These are phyloP conservation scores for Podaxis pistillaris DNA, from an alignment of 768 basidiomycete genomes.

Conservation along the genomic window DNA sequence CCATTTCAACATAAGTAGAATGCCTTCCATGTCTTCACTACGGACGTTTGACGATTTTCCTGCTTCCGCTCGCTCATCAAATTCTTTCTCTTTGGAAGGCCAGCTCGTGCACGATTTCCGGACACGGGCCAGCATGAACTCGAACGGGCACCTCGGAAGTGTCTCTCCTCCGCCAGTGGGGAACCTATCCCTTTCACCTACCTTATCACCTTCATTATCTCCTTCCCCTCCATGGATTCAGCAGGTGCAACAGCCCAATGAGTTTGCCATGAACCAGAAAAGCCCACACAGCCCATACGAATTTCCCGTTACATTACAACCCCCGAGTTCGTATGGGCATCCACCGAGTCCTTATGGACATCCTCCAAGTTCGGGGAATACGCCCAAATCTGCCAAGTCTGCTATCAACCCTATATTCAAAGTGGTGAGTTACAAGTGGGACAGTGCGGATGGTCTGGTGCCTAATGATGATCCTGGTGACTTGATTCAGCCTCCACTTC, in stretches of 20 bases:
- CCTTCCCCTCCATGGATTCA: slow-evolving; percentile 52
- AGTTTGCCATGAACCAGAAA: slow-evolving; percentile 29
- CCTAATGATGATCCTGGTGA: slow-evolving; percentile 34
- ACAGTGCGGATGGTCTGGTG: slow-evolving; percentile 33
- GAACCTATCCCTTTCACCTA: slow-evolving; percentile 68
- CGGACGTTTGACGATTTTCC: slow-evolving; percentile 75
- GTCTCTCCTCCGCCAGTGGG: slow-evolving; percentile 80
- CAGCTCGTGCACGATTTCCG: slow-evolving; percentile 76
- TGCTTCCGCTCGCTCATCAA: slow-evolving; percentile 72
- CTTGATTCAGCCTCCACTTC: slow-evolving; percentile 50
- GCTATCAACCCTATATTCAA: slow-evolving; percentile 87
- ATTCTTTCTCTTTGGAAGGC: slow-evolving; percentile 75
- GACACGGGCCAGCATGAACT: slow-evolving; percentile 66
- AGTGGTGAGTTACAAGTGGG: slow-evolving; percentile 68
- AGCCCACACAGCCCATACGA: slow-evolving; percentile 34
- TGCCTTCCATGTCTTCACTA: slow-evolving; percentile 74
- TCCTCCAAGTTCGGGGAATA: slow-evolving; percentile 59
- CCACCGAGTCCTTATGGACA: slow-evolving; percentile 56
- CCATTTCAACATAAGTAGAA: slow-evolving; percentile 66
- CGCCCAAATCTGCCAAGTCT: slow-evolving; percentile 65
- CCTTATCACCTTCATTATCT: slow-evolving; percentile 46
- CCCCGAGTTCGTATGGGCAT: slow-evolving; percentile 42
- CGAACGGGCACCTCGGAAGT: slow-evolving; percentile 62
- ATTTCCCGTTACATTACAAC: slow-evolving; percentile 32
- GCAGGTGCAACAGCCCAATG: slow-evolving; percentile 37